Conservation (phyloP, 179 eudicot species). For the Patellifolia procumbens region DNA sequence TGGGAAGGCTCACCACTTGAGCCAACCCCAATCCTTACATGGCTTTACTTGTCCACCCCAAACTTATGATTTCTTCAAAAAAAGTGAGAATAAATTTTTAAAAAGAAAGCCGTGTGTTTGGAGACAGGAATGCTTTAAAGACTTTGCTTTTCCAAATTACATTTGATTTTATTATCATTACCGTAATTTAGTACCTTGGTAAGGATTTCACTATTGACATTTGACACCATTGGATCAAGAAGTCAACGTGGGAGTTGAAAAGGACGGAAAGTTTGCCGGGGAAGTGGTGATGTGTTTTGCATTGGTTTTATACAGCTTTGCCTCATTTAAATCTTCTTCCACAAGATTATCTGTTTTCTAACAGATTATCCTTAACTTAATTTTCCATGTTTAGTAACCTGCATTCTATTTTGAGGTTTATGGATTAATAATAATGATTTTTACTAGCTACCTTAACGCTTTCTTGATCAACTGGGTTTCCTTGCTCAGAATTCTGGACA, state of each 20-base stretch:
- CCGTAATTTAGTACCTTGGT: too few relatives aligned
- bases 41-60: too few relatives aligned
- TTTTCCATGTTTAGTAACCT: background rate
- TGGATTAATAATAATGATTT: background rate
- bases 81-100: too few relatives aligned
- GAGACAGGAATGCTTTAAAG: too few relatives aligned
- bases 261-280: background rate
- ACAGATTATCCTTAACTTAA: constrained; percentile 9
- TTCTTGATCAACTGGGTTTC: constrained; percentile 17
- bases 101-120: too few relatives aligned
- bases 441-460: background rate
- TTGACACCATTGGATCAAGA: background rate
- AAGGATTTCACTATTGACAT: background rate
- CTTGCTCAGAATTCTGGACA: constrained; percentile 3
- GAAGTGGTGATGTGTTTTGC: background rate
- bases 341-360: background rate
- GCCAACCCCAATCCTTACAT: too few relatives aligned
- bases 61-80: too few relatives aligned
- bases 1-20: too few relatives aligned
- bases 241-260: constrained; percentile 5
- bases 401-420: background rate
- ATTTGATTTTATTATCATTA: too few relatives aligned
- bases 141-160: too few relatives aligned
- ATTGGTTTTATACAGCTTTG: background rate
- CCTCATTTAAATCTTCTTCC: background rate